These are phyloP conservation scores for Eutrema yunnanense DNA, from an alignment of 345 rosid species.

Conservation along the genomic window DNA sequence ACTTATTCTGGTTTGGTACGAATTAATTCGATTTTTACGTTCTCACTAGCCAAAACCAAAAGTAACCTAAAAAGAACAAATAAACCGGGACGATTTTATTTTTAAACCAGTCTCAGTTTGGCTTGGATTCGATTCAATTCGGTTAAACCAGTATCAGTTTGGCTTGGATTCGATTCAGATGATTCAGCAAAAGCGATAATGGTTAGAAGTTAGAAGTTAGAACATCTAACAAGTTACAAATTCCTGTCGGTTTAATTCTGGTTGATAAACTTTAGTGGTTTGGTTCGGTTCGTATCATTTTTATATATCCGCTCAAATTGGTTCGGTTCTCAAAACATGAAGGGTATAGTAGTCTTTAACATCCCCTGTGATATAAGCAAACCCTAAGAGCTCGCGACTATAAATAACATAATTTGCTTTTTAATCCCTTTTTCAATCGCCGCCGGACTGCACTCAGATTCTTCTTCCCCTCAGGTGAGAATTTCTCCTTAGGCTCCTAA, in stretches of 20 bases:
- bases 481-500: background rate
- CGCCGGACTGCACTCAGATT: conserved; percentile 7
- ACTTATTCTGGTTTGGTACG: background rate
- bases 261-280: background rate
- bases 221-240: background rate
- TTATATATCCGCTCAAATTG: background rate
- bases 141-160: background rate
- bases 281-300: background rate
- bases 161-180: background rate
- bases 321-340: background rate
- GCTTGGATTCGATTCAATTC: background rate
- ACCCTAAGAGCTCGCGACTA: conserved; percentile 14
- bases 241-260: background rate
- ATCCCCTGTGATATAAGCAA: background rate
- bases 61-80: background rate
- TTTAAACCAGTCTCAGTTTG: background rate
- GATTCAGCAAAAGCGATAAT: no score
- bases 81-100: background rate
- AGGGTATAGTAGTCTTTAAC: conserved; percentile 8
- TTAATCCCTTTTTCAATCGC: background rate
- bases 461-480: conserved; percentile 12
- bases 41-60: background rate
- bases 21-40: background rate
- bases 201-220: no score
- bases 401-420: background rate